Evolutionary conservation across 345 rosid genomes (phyloP), one percentile per base, ranked within the genome.

Genomic region (Boechera retrofracta): DNA sequence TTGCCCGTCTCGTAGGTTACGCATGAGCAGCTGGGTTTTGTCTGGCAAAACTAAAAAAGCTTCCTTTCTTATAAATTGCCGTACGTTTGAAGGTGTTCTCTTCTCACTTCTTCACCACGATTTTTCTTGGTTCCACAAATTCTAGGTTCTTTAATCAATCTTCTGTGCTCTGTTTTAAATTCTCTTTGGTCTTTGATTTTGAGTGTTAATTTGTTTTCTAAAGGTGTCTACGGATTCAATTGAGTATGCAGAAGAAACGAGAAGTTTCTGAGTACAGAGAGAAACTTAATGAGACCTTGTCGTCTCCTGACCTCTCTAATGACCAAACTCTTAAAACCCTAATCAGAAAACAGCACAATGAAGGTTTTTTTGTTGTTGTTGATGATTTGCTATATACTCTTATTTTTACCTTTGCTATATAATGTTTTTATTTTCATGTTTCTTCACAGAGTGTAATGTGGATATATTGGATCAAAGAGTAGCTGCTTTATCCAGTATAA

Each of bases 221-320:
- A 55, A 65, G 72, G 56, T 48, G 51, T 64, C 33, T 47, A 31
- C 57, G 47, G 65, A n/a, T 45, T 64, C 44, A 35, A 49, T 67
- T 39, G 60, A 83, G 84, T 74, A 95, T 91, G 96, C 79, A 77
- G 59, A 85, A 73, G 61, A 80, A 82, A 71, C 68, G 61, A 42
- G 83, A 83, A 21, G 89, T 89, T 44, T 79, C 83, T 31, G 85
- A 84, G 51, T 91, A 89, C 69, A 83, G 99, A 84, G 89, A 86
- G 79, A 86, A 87, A 81, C 80, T 95, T 61, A 91, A 95, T 74
- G 81, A 81, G 77, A 85, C 98, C 5, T 81, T 95, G 69, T 82
- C 92, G 0, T 93, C 89, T 64, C 84, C 90, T 58, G 92, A 88
- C 33, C 77, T 96, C 77, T 85, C 84, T 42, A 73, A 85, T 83